Evolutionary conservation across 148 eudicot genomes (phyloP).

Genomic region (Vaccinium corymbosum): DNA sequence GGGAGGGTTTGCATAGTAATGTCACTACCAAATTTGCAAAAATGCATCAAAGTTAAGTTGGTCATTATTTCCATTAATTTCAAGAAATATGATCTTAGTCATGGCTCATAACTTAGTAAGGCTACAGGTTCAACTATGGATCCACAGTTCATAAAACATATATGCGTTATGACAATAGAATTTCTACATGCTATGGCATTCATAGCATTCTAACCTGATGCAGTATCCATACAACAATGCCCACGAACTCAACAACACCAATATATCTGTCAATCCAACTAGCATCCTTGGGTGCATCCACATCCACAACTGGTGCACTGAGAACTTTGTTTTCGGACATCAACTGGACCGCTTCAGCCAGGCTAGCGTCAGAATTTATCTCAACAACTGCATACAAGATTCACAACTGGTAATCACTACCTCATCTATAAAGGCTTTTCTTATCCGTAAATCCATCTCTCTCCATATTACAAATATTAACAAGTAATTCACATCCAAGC

Average conservation of each 20-base stretch:
- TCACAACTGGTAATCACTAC: background rate
- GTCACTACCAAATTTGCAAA: background rate
- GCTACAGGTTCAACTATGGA: background rate
- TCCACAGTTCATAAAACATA: background rate
- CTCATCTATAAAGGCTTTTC: background rate
- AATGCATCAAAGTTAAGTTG: background rate
- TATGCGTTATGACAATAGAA: background rate
- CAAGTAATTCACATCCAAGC: background rate
- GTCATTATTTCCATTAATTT: background rate
- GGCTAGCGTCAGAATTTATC: slow-evolving; percentile 73
- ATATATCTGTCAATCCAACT: slow-evolving; percentile 91
- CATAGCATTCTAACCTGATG: slow-evolving; percentile 60
- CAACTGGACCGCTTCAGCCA: slow-evolving; percentile 81
- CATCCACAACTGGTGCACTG: slow-evolving; percentile 89
- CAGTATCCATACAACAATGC: slow-evolving; percentile 92
- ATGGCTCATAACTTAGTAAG: background rate
- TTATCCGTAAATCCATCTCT: background rate
- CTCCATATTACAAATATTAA: background rate
- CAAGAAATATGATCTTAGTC: background rate
- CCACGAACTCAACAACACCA: slow-evolving; percentile 89
- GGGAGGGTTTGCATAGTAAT: background rate
- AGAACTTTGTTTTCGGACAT: slow-evolving; percentile 71
- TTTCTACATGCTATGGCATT: background rate
- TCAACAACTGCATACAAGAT: slow-evolving; percentile 46
- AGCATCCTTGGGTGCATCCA: slow-evolving; percentile 69